Conservation (phyloP, 495 filamentous ascomycete species). For the Pseudoneurospora amorphoporcata region DNA sequence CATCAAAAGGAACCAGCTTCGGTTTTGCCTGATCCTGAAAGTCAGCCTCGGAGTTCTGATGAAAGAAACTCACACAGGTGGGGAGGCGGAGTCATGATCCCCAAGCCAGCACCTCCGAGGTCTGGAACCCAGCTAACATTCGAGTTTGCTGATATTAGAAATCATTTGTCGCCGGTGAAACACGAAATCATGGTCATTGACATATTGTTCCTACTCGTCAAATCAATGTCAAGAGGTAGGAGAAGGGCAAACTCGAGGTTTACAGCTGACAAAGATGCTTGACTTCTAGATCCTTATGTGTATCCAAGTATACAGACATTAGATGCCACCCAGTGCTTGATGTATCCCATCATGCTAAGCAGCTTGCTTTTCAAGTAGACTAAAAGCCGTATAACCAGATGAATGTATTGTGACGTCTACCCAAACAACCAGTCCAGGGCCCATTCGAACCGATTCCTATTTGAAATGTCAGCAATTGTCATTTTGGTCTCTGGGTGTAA, state of each 20-base stretch:
- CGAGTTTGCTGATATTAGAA: not conserved
- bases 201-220: not conserved
- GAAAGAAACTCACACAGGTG: not conserved
- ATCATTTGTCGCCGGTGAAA: not conserved
- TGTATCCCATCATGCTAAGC: not conserved
- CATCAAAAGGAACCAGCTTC: no score
- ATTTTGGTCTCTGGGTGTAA: not conserved
- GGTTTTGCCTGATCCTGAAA: no score
- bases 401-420: not conserved
- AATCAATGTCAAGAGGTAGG: not conserved
- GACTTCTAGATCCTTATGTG: not conserved
- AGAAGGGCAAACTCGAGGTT: not conserved
- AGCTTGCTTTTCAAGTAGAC: no score
- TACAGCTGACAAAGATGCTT: not conserved
- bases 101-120: not conserved
- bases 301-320: not conserved
- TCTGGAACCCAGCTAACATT: not conserved
- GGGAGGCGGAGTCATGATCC: not conserved
- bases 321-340: not conserved
- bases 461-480: conserved; percentile 1
- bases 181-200: not conserved
- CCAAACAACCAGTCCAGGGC: conserved; percentile 20
- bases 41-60: not conserved
- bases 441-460: conserved; percentile 19
- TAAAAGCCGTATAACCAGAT: no score